Base-by-base conservation (phyloP, 306 rosid species). In the Acacia acuminata region DNA sequence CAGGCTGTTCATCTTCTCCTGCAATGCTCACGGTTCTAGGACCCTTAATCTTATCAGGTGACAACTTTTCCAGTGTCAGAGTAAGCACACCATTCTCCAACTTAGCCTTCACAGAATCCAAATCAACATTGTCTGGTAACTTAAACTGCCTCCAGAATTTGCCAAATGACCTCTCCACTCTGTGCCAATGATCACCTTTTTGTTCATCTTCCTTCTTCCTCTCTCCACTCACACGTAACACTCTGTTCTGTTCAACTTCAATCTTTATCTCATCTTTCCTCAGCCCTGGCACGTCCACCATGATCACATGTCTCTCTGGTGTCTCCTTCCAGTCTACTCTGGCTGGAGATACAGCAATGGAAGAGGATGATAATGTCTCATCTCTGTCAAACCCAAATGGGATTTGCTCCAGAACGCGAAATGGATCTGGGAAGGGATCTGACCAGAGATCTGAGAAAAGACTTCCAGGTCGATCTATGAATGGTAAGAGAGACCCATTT, bases 291-390 rank as follows among this genome's bases (percentile, higher is more conserved):
- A 89, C 95, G 40, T 91, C 95, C 71, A 91, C 20, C 85, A 75
- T 80, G n/a, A 91, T 91, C 7, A 79, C 81, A 60, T 91, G 95
- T 1, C 89, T 86, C 53, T 89, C 89, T 11, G 91, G 84, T 44
- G 90, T 88, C 82, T 89, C 92, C 68, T 88, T 91, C 96, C 93
- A 91, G 69, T 91, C 93, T 5, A 84, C 92, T 71, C 86, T 84
- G 19, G 89, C 88, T 9, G 74, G 86, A 30, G 88, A 85, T 4
- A 89, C 20, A 36, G 82, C 79, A 77, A 51, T 61, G 42, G 25
- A 38, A 40, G 79, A 30, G 51, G 25, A 38, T 51, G 79, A n/a
- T 60, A 77, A 40, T 53, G 77, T 32, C 27, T 86, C 92, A 16
- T 86, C 82, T 32, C 82, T 89, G 8, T 73, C 86, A 7, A 89